Percentiles rank a stretch among this genome's conserved stretches.
phyloP scores from a whole-genome alignment of 2,329 filamentous ascomycete species.

The Purpureocillium lavendulum region DNA sequence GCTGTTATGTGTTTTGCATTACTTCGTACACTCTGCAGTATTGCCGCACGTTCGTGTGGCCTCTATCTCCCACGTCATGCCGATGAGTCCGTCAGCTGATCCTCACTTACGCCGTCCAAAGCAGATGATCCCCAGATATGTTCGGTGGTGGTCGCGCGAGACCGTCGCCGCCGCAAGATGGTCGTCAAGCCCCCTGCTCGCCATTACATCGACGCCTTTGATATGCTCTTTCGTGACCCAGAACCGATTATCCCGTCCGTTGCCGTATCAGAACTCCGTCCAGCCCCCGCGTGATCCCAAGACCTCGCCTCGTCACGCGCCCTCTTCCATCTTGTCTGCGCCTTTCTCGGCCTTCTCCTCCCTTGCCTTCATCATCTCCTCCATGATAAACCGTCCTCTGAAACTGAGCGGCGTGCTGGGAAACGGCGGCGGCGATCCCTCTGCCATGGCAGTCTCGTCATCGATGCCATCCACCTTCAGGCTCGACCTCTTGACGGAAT shows the following conservation, averaged over 20 bases:
- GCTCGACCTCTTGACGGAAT: conserved; percentile 37
- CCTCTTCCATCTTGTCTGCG: conserved; percentile 5
- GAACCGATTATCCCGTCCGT: conserved; percentile 3
- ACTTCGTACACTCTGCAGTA: too few species aligned
- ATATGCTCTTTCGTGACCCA: conserved; percentile 12
- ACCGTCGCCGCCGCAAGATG: too few species aligned
- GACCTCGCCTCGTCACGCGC: background rate
- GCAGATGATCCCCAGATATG: too few species aligned
- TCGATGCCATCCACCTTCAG: conserved; percentile 46
- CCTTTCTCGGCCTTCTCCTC: conserved; percentile 8
- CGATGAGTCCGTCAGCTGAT: too few species aligned
- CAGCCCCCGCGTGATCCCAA: conserved; percentile 3
- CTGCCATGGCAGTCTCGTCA: conserved; percentile 40
- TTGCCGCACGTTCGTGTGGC: too few species aligned
- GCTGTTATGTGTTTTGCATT: too few species aligned
- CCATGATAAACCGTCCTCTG: conserved; percentile 39
- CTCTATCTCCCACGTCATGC: too few species aligned
- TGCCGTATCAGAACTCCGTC: conserved; percentile 13
- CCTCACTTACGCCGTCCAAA: too few species aligned
- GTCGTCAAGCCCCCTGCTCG: too few species aligned
- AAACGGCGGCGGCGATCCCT: conserved; percentile 34
- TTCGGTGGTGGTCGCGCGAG: too few species aligned
- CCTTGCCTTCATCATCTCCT: conserved; percentile 29
- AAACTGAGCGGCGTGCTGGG: conserved; percentile 37
- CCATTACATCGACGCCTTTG: conserved; percentile 18